Evolutionary conservation across 169 alveolate species (phyloP).

Genomic region (Eimeria maxima): DNA sequence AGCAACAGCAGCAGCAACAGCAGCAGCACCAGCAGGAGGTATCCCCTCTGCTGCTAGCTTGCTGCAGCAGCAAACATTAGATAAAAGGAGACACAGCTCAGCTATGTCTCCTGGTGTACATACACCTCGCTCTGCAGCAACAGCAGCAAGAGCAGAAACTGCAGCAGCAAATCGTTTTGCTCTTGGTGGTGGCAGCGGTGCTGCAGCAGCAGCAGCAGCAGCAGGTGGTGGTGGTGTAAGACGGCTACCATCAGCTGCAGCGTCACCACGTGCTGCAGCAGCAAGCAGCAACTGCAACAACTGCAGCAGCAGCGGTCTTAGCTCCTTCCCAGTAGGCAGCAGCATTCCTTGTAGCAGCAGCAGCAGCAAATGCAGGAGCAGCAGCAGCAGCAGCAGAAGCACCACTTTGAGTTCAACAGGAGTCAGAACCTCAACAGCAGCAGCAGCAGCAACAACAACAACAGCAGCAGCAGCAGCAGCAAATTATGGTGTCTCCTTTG

Average conservation of each 20-base stretch:
- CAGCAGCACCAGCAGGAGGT: too few species aligned
- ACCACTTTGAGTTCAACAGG: too few species aligned
- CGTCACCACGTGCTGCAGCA: neutral
- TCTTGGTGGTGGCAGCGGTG: too few species aligned
- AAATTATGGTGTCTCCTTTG: neutral
- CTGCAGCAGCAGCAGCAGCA: conserved; percentile 47
- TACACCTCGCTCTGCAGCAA: neutral
- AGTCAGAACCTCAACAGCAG: too few species aligned
- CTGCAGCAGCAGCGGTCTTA: conserved; percentile 54
- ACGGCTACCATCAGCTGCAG: neutral
- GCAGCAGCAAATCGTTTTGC: neutral
- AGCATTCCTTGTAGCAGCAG: neutral
- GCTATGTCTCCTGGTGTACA: too few species aligned
- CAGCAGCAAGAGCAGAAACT: neutral
- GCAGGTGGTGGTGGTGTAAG: neutral
- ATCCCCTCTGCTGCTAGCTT: neutral
- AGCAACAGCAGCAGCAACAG: neutral
- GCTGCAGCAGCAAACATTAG: neutral
- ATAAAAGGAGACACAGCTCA: neutral
- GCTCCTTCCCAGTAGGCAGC: too few species aligned
- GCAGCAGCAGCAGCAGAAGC: too few species aligned
- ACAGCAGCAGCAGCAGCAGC: conserved; percentile 55
- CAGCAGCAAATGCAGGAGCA: neutral
- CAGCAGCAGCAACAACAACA: conserved; percentile 3
- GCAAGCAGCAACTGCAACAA: conserved; percentile 2